Percentiles rank a stretch among this genome's conserved stretches.
Conservation (phyloP, 2,329 filamentous ascomycete genomes). For the Fusarium sambucinum region DNA sequence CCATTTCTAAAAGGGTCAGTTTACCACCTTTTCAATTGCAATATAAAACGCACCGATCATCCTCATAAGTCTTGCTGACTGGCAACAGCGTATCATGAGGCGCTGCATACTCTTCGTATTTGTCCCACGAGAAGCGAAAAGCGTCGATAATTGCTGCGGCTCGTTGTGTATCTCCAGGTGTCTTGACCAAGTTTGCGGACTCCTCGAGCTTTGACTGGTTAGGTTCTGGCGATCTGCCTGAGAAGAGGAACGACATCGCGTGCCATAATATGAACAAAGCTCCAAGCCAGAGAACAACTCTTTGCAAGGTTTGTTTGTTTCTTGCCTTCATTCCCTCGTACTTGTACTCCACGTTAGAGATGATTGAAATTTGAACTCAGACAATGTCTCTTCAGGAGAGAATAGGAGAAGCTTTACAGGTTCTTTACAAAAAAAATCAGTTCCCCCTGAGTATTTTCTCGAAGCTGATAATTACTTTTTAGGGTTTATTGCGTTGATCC, state of each 20-base stretch:
- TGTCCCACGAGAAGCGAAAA: conserved; percentile 41
- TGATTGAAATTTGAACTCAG: fast-evolving
- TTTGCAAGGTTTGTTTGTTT: conserved; percentile 2
- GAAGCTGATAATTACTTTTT: not conserved
- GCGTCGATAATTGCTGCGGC: conserved; percentile 23
- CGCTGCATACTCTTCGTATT: conserved; percentile 31
- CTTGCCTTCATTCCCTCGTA: not conserved
- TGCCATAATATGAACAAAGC: conserved; percentile 16
- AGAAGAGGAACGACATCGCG: not conserved
- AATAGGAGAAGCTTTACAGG: not conserved
- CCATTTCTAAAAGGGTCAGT: conserved; percentile 25
- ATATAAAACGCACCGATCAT: conserved; percentile 24
- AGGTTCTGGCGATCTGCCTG: not conserved
- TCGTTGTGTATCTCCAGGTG: conserved; percentile 6
- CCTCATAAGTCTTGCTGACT: conserved; percentile 17
- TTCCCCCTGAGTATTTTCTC: not conserved
- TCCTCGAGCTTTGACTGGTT: not conserved
- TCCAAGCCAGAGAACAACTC: conserved; percentile 17
- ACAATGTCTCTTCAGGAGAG: no score
- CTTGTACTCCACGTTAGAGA: fast-evolving
- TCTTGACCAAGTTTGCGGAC: not conserved
- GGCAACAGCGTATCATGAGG: conserved; percentile 39
- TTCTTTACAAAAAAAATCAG: no score
- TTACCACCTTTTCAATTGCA: fast-evolving
- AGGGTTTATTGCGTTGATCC: not conserved